Base-by-base conservation (phyloP, 2,329 filamentous ascomycete species). In the Aspergillus japonicus region DNA sequence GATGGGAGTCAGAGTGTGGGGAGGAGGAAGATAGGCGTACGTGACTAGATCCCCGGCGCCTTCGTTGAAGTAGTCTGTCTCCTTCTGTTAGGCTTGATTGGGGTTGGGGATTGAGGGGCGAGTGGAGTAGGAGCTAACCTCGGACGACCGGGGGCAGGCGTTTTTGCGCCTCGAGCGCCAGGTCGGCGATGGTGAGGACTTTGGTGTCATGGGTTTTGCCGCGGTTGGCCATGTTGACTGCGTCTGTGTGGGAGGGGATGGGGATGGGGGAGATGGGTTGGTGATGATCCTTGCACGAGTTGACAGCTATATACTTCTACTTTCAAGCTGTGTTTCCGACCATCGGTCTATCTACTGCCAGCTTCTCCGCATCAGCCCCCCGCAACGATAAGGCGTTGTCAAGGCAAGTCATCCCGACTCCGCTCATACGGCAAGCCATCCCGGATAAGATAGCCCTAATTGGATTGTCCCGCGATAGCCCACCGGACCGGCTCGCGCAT, bases 51-150 rank as follows among this genome's bases (percentile, higher is more conserved):
- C 57, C 24, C 54, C 57, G 16, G 57, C 57, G 16, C 52, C 52
- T 33, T 50, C 53, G 52, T 59, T 59, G 39, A 56, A 59, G 53
- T 59, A 59, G 21, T 56, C 57, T 59, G 14, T n/a, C 21, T 42
- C 29, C 7, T 24, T 29, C 26, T 26, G 19, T 52, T 35, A 35
- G 33, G 33, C 14, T 35, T 6, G 12, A 2, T 39, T 42, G 39
- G 50, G 8, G 33, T n/a, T 21, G 1, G 10, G n/a, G n/a, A 8
- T 42, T 0, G 23, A 14, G 24, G 21, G n/a, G 48, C 19, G 8
- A 10, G 26, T 10, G 26, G 2, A 10, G 21, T 14, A 2, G 12
- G 7, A 5, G 14, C 53, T 33, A n/a, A 60, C 58, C 47, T 21
- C 54, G 26, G 10, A 47, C 42, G 5, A 53, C 31, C 5, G 35